Base-by-base conservation (phyloP, 2,329 filamentous ascomycete species). In the Colletotrichum agaves region DNA sequence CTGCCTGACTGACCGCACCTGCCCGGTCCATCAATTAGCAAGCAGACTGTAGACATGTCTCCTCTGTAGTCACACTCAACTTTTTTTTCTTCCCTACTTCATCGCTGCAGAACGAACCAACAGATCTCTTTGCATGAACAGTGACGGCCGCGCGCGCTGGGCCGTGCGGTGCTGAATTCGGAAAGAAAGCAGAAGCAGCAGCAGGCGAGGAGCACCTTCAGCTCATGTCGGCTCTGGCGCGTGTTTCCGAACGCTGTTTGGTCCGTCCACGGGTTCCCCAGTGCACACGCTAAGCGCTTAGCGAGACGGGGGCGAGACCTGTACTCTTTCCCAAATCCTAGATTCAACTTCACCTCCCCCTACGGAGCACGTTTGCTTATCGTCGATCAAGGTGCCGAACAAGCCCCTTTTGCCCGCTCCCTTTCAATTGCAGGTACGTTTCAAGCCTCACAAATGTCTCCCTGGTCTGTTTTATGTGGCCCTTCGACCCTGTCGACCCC, bases 281-380 rank as follows among this genome's bases (percentile, higher is more conserved):
- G 53, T 27, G 33, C 68, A 65, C 50, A 71, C 71, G 71, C 72
- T 73, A 73, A 70, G 71, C 72, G 72, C 73, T 72, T 72, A 74
- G 71, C 72, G 72, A 74, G 72, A 72, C 71, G 70, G 71, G 68
- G 63, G 67, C 68, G 57, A 69, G 59, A 62, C 59, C 50, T 63
- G 61, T 69, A 61, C 70, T 68, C 61, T 47, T 61, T 65, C 49
- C 67, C 72, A 71, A 68, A 67, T 69, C 67, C 59, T 60, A 57
- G 52, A 64, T 62, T 63, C 59, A 44, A 67, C 63, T 41, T 63
- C 67, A 63, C 56, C 61, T 56, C 35, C 57, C 61, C 61, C 52
- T 59, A 47, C 61, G 23, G 55, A 60, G 50, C 46, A 60, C 59
- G 59, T 65, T 50, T 57, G 47, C 59, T 44, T 52, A 64, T 68